Conservation (phyloP, 768 basidiomycete genomes). For the Collybia sp. region DNA sequence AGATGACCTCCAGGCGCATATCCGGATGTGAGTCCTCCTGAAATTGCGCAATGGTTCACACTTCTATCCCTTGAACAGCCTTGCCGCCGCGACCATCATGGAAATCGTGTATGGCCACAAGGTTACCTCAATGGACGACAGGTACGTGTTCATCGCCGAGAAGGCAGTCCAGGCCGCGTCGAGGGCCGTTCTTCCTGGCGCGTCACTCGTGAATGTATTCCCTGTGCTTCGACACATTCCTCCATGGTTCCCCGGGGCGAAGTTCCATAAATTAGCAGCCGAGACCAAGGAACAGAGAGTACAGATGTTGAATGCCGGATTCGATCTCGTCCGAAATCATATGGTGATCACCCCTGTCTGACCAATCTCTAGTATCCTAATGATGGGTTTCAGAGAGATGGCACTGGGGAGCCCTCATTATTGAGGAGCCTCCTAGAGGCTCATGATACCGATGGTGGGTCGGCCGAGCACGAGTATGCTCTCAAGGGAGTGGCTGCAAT, state of each 20-base stretch:
- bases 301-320: no score
- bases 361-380: no score
- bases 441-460: neutral
- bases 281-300: no score
- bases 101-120: conserved; percentile 30
- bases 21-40: neutral
- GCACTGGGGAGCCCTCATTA: conserved; percentile 1
- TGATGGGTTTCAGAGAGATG: no score
- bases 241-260: conserved; percentile 60
- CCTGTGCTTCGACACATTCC: conserved; percentile 40
- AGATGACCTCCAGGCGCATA: neutral
- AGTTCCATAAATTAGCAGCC: conserved; percentile 46
- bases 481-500: conserved; percentile 11
- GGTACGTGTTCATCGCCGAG: conserved; percentile 14
- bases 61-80: conserved; percentile 13
- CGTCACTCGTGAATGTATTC: conserved; percentile 15
- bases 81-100: conserved; percentile 28
- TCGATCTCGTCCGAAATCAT: no score
- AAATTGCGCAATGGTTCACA: no score
- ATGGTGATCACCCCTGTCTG: no score
- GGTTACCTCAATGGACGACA: conserved; percentile 14
- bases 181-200: conserved; percentile 15
- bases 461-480: conserved; percentile 3
- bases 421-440: conserved; percentile 6
- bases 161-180: conserved; percentile 9